phyloP scores from a whole-genome alignment of 192 early-diverging fungal species.

The Diversispora epigaea region DNA sequence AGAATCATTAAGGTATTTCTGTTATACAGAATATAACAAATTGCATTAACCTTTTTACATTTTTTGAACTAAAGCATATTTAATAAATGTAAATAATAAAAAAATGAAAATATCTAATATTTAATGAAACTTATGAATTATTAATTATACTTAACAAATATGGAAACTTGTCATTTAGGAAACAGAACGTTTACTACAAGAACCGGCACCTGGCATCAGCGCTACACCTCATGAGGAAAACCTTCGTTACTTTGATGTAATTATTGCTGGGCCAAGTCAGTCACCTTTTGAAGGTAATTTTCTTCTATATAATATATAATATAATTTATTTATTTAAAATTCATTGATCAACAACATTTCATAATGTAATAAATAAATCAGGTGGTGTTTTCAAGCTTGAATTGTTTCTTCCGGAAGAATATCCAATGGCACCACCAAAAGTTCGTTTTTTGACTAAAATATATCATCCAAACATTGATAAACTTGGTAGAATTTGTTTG shows the following conservation, averaged over 20 bases:
- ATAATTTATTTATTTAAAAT: not conserved
- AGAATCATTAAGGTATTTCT: too few relatives aligned
- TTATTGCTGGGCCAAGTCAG: slow-evolving; percentile 84
- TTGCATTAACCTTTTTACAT: not conserved
- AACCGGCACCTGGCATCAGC: slow-evolving; percentile 92
- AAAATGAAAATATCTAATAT: too few relatives aligned
- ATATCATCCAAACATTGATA: slow-evolving; percentile 99
- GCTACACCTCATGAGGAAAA: slow-evolving; percentile 91
- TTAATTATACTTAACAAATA: not conserved
- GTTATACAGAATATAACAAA: too few relatives aligned
- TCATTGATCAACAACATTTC: not conserved
- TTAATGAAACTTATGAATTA: not conserved
- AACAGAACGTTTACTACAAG: slow-evolving; percentile 90
- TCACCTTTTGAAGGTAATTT: slow-evolving; percentile 92
- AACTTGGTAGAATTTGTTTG: slow-evolving; percentile 94
- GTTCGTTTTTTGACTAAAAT: slow-evolving; percentile 98
- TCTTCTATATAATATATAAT: not conserved
- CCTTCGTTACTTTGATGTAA: slow-evolving; percentile 95
- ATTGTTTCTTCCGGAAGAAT: slow-evolving; percentile 94
- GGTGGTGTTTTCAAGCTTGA: slow-evolving; percentile 93
- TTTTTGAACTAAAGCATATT: too few relatives aligned
- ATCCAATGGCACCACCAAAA: slow-evolving; percentile 98
- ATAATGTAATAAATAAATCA: slow-evolving; percentile 36
- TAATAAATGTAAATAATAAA: too few relatives aligned
- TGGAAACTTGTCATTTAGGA: slow-evolving; percentile 62